Evolutionary conservation across 257 asterid species (phyloP).

Genomic region (Forsythia viridissima): DNA sequence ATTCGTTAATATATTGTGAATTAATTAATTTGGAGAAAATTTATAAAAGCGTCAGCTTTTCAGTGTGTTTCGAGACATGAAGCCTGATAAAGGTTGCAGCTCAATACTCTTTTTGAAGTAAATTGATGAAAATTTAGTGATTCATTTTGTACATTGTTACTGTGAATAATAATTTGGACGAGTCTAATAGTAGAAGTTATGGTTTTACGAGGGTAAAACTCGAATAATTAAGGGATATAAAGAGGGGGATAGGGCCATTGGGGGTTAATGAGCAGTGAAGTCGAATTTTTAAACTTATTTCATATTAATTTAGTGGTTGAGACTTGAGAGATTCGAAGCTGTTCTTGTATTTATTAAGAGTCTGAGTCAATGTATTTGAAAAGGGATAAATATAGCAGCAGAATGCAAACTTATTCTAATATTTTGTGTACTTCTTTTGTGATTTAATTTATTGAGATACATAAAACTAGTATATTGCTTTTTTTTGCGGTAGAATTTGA

Average conservation of each 20-base stretch:
- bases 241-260: neutral
- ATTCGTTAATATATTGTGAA: neutral
- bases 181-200: neutral
- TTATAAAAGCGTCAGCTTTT: conserved; percentile 7
- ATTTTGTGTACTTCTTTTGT: neutral
- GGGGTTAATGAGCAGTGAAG: neutral
- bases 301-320: neutral
- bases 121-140: neutral
- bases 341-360: neutral
- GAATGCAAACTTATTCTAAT: neutral
- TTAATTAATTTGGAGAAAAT: conserved; percentile 14
- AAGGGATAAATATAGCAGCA: neutral
- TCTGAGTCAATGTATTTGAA: neutral
- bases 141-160: neutral
- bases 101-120: neutral
- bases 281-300: neutral
- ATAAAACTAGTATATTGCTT: too few relatives aligned
- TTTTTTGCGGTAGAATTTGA: too few relatives aligned
- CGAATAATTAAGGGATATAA: neutral
- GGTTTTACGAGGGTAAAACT: neutral
- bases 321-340: neutral
- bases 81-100: too few relatives aligned
- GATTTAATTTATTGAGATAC: neutral
- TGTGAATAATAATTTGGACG: neutral
- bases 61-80: neutral